Percentiles rank a stretch among this genome's conserved stretches.
phyloP scores from a whole-genome alignment of 2,329 filamentous ascomycete species.

The Cercospora sp. region DNA sequence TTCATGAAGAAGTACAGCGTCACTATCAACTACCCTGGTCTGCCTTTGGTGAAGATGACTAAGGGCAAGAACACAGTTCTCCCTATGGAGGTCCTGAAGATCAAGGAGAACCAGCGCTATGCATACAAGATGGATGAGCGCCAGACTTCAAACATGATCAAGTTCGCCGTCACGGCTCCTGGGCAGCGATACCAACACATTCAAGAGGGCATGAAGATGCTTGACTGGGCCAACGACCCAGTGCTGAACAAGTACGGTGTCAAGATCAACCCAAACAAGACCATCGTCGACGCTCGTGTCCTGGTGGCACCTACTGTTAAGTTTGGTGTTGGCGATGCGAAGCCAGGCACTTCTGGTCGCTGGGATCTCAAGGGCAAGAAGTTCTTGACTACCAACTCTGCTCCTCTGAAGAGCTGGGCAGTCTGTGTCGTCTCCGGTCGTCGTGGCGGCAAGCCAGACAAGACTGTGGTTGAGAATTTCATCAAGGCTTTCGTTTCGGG shows the following conservation, averaged over 20 bases:
- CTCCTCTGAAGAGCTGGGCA: slow-evolving; percentile 68
- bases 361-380: slow-evolving; percentile 86
- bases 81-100: slow-evolving; percentile 57
- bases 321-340: slow-evolving; percentile 57
- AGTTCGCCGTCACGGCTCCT: slow-evolving; percentile 81
- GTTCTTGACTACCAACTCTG: slow-evolving; percentile 66
- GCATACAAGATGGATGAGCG: slow-evolving; percentile 58
- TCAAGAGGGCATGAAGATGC: slow-evolving; percentile 62
- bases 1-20: slow-evolving; percentile 55
- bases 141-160: slow-evolving; percentile 86
- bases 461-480: slow-evolving; percentile 53
- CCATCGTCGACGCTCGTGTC: slow-evolving; percentile 65
- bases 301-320: slow-evolving; percentile 69
- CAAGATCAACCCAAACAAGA: slow-evolving; percentile 63
- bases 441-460: slow-evolving; percentile 47
- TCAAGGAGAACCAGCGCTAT: slow-evolving; percentile 59
- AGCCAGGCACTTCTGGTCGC: slow-evolving; percentile 68
- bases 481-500: slow-evolving; percentile 61
- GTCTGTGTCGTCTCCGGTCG: slow-evolving; percentile 65
- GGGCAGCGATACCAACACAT: slow-evolving; percentile 67
- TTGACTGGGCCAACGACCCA: slow-evolving; percentile 68
- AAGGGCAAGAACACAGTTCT: slow-evolving; percentile 52
- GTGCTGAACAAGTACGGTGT: slow-evolving; percentile 74
- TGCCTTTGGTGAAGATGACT: slow-evolving; percentile 61
- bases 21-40: slow-evolving; percentile 45